These are phyloP conservation scores for Hemisphaericaspora xylanilytica DNA, from an alignment of 1,139 yeast genomes.

Conservation along the genomic window DNA sequence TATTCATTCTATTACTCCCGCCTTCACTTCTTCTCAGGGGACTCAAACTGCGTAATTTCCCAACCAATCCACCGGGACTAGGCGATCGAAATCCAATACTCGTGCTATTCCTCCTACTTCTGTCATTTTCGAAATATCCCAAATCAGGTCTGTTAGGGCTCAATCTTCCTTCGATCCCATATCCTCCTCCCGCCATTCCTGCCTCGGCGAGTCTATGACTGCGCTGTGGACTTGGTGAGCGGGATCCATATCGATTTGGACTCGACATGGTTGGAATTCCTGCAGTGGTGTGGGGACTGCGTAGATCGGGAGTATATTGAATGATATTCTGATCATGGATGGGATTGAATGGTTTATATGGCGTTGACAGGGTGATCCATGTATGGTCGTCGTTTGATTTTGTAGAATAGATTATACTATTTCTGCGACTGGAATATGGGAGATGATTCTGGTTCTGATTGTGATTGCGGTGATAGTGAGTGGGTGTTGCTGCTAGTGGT, in stretches of 20 bases:
- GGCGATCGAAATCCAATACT: neutral
- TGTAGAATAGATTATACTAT: neutral
- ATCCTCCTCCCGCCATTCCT: too few relatives aligned
- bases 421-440: neutral
- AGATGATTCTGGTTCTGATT: too few relatives aligned
- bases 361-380: conserved; percentile 1
- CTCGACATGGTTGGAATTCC: too few relatives aligned
- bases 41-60: neutral
- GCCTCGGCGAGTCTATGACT: too few relatives aligned
- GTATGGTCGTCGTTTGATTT: neutral
- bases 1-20: too few relatives aligned
- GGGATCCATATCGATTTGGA: too few relatives aligned
- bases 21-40: neutral
- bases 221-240: conserved; percentile 11
- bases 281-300: too few relatives aligned
- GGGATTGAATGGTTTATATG: conserved; percentile 1
- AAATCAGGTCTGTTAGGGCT: conserved; percentile 6
- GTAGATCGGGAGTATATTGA: neutral
- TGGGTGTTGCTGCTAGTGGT: neutral
- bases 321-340: neutral
- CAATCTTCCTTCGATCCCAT: too few relatives aligned
- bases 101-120: neutral
- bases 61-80: neutral
- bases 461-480: neutral
- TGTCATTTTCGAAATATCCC: too few relatives aligned